Evolutionary conservation across 1,139 yeast species (phyloP).

Genomic region (Schwanniomyces etchellsii): DNA sequence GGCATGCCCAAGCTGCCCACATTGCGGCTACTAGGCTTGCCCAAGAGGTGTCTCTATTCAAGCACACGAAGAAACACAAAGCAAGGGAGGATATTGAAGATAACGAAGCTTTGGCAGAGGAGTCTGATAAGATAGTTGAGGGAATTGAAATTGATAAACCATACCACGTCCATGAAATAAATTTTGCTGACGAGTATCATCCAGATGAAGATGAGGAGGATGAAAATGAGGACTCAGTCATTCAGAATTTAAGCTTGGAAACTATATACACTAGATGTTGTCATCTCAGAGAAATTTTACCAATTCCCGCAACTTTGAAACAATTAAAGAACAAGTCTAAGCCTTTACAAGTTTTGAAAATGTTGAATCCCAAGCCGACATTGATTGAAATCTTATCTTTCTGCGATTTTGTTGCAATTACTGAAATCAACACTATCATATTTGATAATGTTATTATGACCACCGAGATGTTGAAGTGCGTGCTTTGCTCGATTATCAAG

Average conservation of each 20-base stretch:
- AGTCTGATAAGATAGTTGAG: constrained; percentile 13
- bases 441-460: constrained; percentile 81
- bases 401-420: constrained; percentile 79
- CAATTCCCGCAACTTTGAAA: constrained; percentile 84
- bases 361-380: constrained; percentile 88
- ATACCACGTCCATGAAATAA: constrained; percentile 61
- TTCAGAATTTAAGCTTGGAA: constrained; percentile 46
- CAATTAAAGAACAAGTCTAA: constrained; percentile 73
- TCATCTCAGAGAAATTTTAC: constrained; percentile 85
- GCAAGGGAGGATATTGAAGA: constrained; percentile 16
- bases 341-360: constrained; percentile 71
- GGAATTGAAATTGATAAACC: constrained; percentile 48
- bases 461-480: constrained; percentile 71
- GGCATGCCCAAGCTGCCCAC: constrained; percentile 74
- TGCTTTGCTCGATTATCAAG: constrained; percentile 56
- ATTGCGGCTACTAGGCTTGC: constrained; percentile 64
- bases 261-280: constrained; percentile 86
- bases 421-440: constrained; percentile 71
- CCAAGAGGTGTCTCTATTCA: constrained; percentile 49
- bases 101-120: constrained; percentile 12
- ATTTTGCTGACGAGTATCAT: constrained; percentile 26
- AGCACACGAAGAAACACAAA: constrained; percentile 10
- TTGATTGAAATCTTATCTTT: constrained; percentile 83
- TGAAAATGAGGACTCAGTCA: neutral
- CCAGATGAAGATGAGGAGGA: constrained; percentile 17